phyloP scores from a whole-genome alignment of 1,284 basidiomycete genomes.

The Cryptococcus sp. region DNA sequence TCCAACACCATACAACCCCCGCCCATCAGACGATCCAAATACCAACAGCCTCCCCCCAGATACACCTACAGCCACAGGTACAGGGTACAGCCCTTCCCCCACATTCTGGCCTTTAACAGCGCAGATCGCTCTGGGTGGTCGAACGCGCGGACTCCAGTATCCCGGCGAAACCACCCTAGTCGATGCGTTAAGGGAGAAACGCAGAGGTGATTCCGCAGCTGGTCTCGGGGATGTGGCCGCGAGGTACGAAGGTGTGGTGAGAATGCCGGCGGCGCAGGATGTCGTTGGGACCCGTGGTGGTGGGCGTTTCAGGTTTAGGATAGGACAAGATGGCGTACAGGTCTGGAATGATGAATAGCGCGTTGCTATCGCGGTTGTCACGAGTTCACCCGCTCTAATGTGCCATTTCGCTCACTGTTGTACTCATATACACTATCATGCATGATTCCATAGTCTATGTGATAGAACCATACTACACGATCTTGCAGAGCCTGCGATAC shows the following conservation, averaged over 20 bases:
- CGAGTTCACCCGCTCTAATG: neutral
- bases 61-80: neutral
- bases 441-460: neutral
- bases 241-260: slow-evolving; percentile 31
- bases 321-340: slow-evolving; percentile 37
- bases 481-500: too few species aligned
- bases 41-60: slow-evolving; percentile 1
- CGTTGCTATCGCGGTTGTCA: neutral
- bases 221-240: slow-evolving; percentile 3
- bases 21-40: slow-evolving; percentile 1
- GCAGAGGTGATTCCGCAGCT: slow-evolving; percentile 1
- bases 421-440: neutral
- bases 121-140: slow-evolving; percentile 40
- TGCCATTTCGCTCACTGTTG: neutral
- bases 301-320: slow-evolving; percentile 32
- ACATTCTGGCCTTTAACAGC: slow-evolving; percentile 39
- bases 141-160: slow-evolving; percentile 29
- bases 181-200: slow-evolving; percentile 33
- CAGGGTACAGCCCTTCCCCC: neutral
- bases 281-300: slow-evolving; percentile 22
- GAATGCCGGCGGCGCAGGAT: slow-evolving; percentile 26
- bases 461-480: too few species aligned
- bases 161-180: slow-evolving; percentile 41
- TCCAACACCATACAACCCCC: slow-evolving; percentile 34
- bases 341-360: slow-evolving; percentile 13